Evolutionary conservation across 2,329 filamentous ascomycete species (phyloP).

Genomic region (Cladosporium sp.): DNA sequence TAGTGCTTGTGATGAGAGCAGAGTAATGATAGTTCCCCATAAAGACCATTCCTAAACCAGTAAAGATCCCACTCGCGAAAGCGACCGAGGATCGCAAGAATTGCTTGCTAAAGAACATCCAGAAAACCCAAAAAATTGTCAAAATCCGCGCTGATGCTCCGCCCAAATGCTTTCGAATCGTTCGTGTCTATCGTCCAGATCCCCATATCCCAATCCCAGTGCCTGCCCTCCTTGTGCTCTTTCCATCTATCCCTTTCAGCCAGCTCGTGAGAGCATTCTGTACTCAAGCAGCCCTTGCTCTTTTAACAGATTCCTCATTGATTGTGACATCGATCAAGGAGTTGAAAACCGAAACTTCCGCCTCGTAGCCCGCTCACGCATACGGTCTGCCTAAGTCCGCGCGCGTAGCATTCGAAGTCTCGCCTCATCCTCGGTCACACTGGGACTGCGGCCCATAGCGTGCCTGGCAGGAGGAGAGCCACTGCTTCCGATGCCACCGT

Average conservation of each 20-base stretch:
- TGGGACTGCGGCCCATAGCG: background rate
- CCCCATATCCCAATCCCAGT: background rate
- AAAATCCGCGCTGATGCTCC: background rate
- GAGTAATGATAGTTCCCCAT: background rate
- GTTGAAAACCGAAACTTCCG: background rate
- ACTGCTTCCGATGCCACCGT: constrained; percentile 2
- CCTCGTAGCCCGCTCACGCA: background rate
- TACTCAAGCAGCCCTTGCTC: background rate
- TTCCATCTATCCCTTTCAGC: background rate
- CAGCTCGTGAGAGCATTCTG: background rate
- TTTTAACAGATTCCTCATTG: background rate
- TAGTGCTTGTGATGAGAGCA: background rate
- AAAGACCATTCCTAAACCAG: background rate
- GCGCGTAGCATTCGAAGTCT: constrained; percentile 28
- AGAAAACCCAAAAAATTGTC: background rate
- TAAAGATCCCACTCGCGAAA: no score
- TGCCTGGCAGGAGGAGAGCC: constrained; percentile 3
- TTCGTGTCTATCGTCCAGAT: constrained; percentile 5
- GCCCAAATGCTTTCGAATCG: background rate
- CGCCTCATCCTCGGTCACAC: constrained; percentile 19
- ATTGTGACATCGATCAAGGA: background rate
- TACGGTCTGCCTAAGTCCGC: constrained; percentile 24
- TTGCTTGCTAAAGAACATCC: background rate
- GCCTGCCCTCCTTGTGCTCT: background rate
- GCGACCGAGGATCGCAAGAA: background rate